A percentile compares a stretch with the other conserved stretches of the same genome.
Evolutionary conservation across 2,329 filamentous ascomycete species (phyloP).

Genomic region (Ophiocordyceps robertsii): DNA sequence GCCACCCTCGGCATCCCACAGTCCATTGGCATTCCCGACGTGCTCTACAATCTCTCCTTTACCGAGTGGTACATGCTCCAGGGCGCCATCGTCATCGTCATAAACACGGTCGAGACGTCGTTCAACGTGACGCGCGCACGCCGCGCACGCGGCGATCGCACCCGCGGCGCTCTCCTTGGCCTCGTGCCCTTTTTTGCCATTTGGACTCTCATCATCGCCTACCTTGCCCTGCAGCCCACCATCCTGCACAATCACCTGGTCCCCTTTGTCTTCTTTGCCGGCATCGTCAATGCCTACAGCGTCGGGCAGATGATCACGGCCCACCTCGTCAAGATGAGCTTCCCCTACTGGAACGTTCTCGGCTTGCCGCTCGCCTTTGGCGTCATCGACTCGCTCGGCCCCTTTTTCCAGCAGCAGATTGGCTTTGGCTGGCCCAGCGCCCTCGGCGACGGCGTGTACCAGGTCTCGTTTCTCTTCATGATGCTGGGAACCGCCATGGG

Average conservation of each 20-base stretch:
- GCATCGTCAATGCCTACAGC: constrained; percentile 84
- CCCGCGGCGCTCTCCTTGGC: constrained; percentile 64
- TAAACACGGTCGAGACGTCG: constrained; percentile 71
- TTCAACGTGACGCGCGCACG: constrained; percentile 76
- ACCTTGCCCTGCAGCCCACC: constrained; percentile 71
- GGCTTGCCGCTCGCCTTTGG: constrained; percentile 64
- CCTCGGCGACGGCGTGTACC: constrained; percentile 65
- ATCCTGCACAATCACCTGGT: constrained; percentile 76
- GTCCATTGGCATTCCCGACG: constrained; percentile 49
- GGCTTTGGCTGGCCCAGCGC: constrained; percentile 66
- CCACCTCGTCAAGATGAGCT: constrained; percentile 74
- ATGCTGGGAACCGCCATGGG: constrained; percentile 76
- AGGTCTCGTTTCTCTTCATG: constrained; percentile 81
- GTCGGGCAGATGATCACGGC: constrained; percentile 94
- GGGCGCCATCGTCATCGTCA: constrained; percentile 65
- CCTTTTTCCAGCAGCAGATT: constrained; percentile 42
- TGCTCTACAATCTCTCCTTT: constrained; percentile 68
- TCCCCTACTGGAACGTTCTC: constrained; percentile 85
- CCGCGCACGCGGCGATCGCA: constrained; percentile 56
- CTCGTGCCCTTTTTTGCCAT: constrained; percentile 67
- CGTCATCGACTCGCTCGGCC: constrained; percentile 69
- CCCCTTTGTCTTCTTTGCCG: constrained; percentile 79
- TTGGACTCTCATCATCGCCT: constrained; percentile 65
- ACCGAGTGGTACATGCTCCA: constrained; percentile 90
- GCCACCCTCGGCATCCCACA: constrained; percentile 55